These are phyloP conservation scores for Pythium coloratum DNA, from an alignment of 352 stramenopile species.

Conservation along the genomic window DNA sequence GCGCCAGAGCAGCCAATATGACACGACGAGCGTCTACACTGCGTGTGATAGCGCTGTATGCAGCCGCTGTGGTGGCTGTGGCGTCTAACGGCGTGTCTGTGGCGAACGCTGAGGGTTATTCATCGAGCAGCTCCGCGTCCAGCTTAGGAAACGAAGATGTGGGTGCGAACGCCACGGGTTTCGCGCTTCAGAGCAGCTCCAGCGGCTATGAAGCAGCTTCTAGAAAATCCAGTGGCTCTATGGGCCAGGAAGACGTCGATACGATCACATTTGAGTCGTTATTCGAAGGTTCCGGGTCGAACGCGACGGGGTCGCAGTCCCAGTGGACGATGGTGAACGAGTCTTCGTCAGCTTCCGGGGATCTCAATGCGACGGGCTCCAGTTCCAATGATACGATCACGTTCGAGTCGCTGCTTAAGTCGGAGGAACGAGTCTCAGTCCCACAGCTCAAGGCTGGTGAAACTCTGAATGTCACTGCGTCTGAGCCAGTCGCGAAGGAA, in stretches of 20 bases:
- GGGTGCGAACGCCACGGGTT: neutral
- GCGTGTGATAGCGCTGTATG: neutral
- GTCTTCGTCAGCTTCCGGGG: neutral
- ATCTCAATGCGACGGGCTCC: neutral
- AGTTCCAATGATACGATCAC: conserved; percentile 21
- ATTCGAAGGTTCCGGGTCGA: neutral
- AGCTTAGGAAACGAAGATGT: neutral
- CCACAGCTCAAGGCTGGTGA: neutral
- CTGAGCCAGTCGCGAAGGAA: neutral
- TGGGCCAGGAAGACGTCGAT: neutral
- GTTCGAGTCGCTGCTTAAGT: conserved; percentile 18
- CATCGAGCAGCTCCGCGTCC: neutral
- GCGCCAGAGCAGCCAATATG: neutral
- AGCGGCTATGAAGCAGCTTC: neutral
- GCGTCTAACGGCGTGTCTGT: neutral
- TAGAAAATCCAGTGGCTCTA: neutral
- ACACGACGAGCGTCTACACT: neutral
- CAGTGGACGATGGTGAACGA: neutral
- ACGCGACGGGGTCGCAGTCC: neutral
- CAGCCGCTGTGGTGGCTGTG: neutral
- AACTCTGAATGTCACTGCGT: neutral
- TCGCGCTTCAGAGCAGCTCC: neutral
- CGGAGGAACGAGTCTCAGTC: neutral
- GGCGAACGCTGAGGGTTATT: neutral
- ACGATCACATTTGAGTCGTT: conserved; percentile 4